Percentiles rank a stretch among this genome's conserved stretches.
Conservation (phyloP, 768 basidiomycete species). For the Hebeloma cylindrosporum region DNA sequence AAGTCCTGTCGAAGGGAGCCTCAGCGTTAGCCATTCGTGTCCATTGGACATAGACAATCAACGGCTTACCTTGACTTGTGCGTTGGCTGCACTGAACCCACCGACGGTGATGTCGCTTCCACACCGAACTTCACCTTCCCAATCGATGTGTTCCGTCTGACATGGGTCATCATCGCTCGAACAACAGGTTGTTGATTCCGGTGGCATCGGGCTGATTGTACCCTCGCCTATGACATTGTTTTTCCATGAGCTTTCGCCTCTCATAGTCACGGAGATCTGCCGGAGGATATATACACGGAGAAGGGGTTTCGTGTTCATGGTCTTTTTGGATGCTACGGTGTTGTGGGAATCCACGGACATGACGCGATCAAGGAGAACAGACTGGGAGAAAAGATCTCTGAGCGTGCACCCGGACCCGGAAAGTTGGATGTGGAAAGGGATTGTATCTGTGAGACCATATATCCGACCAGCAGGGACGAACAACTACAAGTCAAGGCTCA, state of each 20-base stretch:
- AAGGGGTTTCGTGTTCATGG: slow-evolving; percentile 20
- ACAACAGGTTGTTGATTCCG: slow-evolving; percentile 28
- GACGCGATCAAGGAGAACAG: slow-evolving; percentile 22
- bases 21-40: slow-evolving; percentile 4
- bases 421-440: slow-evolving; percentile 68
- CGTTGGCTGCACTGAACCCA: slow-evolving; percentile 45
- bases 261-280: slow-evolving; percentile 41
- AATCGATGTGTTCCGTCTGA: slow-evolving; percentile 50
- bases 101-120: slow-evolving; percentile 39
- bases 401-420: slow-evolving; percentile 47
- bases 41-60: not conserved
- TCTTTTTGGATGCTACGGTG: slow-evolving; percentile 14
- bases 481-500: slow-evolving; percentile 37
- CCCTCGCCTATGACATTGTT: slow-evolving; percentile 49
- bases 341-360: slow-evolving; percentile 23
- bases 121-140: slow-evolving; percentile 52
- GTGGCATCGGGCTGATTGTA: slow-evolving; percentile 44
- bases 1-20: slow-evolving; percentile 47
- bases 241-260: slow-evolving; percentile 36
- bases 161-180: slow-evolving; percentile 20
- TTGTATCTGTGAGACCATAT: slow-evolving; percentile 53
- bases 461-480: slow-evolving; percentile 58
- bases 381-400: slow-evolving; percentile 42
- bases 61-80: slow-evolving; percentile 43
- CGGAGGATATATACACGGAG: slow-evolving; percentile 56